These are phyloP conservation scores for Tulasnella sp. DNA, from an alignment of 768 basidiomycete genomes.

Conservation along the genomic window DNA sequence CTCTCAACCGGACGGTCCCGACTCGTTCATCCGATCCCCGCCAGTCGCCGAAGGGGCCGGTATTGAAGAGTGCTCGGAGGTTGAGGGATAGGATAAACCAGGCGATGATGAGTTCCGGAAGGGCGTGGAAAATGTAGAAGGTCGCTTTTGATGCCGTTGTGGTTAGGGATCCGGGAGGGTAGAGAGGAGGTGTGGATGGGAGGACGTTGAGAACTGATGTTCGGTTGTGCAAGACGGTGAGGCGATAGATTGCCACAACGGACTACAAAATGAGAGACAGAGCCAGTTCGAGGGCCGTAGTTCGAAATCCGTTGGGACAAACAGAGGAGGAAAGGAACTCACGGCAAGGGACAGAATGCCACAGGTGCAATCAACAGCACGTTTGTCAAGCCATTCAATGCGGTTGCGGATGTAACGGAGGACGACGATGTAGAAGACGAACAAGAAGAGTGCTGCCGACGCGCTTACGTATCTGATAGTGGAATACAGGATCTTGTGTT, in stretches of 20 bases:
- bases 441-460: neutral
- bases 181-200: neutral
- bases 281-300: too few relatives aligned
- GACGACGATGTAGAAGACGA: neutral
- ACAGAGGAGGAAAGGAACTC: neutral
- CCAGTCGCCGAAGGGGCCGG: slow-evolving; percentile 9
- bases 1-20: neutral
- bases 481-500: neutral
- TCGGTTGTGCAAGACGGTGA: neutral
- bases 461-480: slow-evolving; percentile 2
- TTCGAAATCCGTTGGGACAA: neutral
- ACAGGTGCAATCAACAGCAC: neutral
- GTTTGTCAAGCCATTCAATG: neutral
- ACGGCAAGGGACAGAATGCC: neutral
- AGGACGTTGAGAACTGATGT: neutral
- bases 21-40: neutral
- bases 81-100: neutral
- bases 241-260: slow-evolving; percentile 6
- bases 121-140: slow-evolving; percentile 11
- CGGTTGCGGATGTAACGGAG: neutral
- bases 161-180: slow-evolving; percentile 4
- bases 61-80: neutral
- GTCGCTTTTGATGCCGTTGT: neutral
- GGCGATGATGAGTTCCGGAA: slow-evolving; percentile 1
- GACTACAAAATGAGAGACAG: neutral